A percentile compares a stretch with the other conserved stretches of the same genome.
phyloP scores from a whole-genome alignment of 108 stramenopile species.

The Ochromonas danica region DNA sequence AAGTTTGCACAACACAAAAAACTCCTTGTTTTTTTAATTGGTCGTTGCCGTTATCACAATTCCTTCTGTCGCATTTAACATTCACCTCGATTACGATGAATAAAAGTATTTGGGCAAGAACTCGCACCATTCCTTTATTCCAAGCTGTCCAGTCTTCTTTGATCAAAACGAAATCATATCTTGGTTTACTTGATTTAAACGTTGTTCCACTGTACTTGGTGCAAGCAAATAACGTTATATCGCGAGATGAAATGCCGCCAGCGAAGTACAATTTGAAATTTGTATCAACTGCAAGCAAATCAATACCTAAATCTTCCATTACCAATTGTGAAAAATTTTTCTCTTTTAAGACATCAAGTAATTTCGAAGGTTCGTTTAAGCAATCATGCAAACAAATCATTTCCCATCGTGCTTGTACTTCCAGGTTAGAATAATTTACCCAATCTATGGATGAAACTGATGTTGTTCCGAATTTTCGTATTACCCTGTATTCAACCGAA shows the following conservation, averaged over 20 bases:
- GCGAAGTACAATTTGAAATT: constrained; percentile 17
- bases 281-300: constrained; percentile 16
- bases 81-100: constrained; percentile 15
- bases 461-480: constrained; percentile 16
- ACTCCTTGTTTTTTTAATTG: constrained; percentile 17
- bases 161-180: constrained; percentile 17
- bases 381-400: constrained; percentile 17
- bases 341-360: constrained; percentile 17
- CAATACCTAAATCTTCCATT: constrained; percentile 17
- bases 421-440: constrained; percentile 16
- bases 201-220: constrained; percentile 15
- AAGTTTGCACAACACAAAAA: constrained; percentile 17
- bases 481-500: constrained; percentile 15
- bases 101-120: constrained; percentile 17
- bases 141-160: constrained; percentile 15
- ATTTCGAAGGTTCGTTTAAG: constrained; percentile 16
- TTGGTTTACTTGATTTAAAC: constrained; percentile 17
- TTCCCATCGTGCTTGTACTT: constrained; percentile 15
- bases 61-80: constrained; percentile 15
- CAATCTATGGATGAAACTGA: constrained; percentile 16
- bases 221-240: constrained; percentile 17
- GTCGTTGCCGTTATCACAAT: constrained; percentile 15
- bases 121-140: constrained; percentile 15
- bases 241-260: constrained; percentile 13
- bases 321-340: constrained; percentile 17